Conservation (phyloP, 2,329 filamentous ascomycete genomes). For the Pseudogymnoascus sp. region DNA sequence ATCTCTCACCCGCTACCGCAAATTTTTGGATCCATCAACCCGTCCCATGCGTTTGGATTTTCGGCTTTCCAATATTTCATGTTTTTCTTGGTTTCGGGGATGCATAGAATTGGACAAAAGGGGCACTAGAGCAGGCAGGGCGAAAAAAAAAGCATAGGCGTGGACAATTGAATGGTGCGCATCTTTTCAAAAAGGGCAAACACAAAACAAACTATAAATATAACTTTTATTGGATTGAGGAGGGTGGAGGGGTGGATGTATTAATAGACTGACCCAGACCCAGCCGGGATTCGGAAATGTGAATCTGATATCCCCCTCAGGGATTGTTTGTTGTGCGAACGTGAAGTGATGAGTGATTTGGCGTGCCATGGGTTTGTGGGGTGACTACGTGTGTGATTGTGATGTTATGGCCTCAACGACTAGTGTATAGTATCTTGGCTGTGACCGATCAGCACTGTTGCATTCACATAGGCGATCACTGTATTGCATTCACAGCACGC, state of each 20-base stretch:
- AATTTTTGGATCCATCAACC: neutral
- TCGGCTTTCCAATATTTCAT: neutral
- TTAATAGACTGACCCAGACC: neutral
- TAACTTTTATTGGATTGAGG: neutral
- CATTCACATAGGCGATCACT: neutral
- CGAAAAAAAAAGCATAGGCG: neutral
- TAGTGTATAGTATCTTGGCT: neutral
- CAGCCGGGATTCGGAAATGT: neutral
- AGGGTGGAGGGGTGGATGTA: neutral
- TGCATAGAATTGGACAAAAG: neutral
- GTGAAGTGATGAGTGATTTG: neutral
- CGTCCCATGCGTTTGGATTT: neutral
- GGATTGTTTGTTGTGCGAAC: neutral
- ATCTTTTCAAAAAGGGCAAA: neutral
- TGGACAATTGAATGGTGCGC: neutral
- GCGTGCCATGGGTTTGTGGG: neutral
- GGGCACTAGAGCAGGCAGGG: neutral
- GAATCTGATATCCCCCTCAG: neutral
- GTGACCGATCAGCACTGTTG: neutral
- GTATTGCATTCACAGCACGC: neutral
- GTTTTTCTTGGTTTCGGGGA: neutral
- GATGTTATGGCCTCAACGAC: neutral
- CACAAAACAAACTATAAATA: neutral
- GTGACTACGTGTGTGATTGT: neutral
- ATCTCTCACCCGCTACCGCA: neutral